phyloP scores from a whole-genome alignment of 495 filamentous ascomycete genomes.

The Hypomontagnella submonticulosa region DNA sequence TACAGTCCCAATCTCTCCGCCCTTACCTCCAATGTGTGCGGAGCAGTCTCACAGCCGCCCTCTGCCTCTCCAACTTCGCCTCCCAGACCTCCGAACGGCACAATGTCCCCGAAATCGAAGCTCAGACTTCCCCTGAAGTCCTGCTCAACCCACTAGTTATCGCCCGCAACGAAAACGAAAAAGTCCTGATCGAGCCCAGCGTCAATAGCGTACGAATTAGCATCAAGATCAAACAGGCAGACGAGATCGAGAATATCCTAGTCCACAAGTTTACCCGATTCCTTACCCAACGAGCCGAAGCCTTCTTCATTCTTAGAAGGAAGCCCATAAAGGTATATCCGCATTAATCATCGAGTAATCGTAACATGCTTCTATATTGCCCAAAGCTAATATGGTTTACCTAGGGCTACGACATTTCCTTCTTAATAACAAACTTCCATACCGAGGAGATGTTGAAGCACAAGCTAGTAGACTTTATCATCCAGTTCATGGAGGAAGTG shows the following conservation, averaged over 20 bases:
- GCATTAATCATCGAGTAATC: neutral
- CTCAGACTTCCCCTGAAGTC: slow-evolving; percentile 89
- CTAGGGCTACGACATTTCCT: slow-evolving; percentile 98
- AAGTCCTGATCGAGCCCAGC: slow-evolving; percentile 91
- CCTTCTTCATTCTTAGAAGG: slow-evolving; percentile 94
- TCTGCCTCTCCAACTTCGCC: slow-evolving; percentile 96
- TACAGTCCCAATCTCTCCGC: slow-evolving; percentile 96
- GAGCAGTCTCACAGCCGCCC: slow-evolving; percentile 90
- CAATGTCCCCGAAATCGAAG: slow-evolving; percentile 98
- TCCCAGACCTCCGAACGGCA: slow-evolving; percentile 95
- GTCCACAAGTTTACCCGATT: slow-evolving; percentile 99
- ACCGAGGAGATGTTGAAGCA: slow-evolving; percentile 98
- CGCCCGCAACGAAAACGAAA: slow-evolving; percentile 93
- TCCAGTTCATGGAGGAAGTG: slow-evolving; percentile 99
- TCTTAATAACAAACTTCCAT: slow-evolving; percentile 98
- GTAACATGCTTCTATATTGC: neutral
- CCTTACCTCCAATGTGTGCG: slow-evolving; percentile 98
- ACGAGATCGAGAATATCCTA: slow-evolving; percentile 97
- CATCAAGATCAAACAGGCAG: slow-evolving; percentile 98
- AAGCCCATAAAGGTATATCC: slow-evolving; percentile 88
- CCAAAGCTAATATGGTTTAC: slow-evolving; percentile 5
- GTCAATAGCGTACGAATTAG: slow-evolving; percentile 95
- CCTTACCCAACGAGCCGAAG: slow-evolving; percentile 93
- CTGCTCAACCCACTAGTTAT: slow-evolving; percentile 91
- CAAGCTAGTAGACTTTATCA: slow-evolving; percentile 98